Evolutionary conservation across 768 basidiomycete species (phyloP), one percentile per base, ranked within the genome.

Genomic region (Lyophyllum semitale): DNA sequence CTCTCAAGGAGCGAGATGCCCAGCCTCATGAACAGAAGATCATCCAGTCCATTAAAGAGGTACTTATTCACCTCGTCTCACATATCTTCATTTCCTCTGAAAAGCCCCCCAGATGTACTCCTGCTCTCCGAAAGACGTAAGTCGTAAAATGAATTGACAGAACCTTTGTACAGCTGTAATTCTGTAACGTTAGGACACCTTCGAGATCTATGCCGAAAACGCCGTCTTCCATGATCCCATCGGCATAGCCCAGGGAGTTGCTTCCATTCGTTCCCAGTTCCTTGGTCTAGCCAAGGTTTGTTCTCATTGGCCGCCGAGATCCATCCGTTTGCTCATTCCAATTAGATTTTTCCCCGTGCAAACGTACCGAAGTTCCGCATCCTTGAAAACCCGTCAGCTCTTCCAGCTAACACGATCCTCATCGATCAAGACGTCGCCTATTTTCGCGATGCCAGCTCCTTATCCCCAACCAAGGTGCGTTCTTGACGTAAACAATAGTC

Each of bases 351-450:
- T 58, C 70, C 73, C 4, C 71, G 71, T 4, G 76, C 75, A 12
- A 75, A 78, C 32, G 68, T 81, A 15, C 69, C 69, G 1, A 74
- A 68, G 42, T 76, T 79, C 56, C 73, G 76, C 8, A 40, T 80
- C 17, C 63, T 80, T 8, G 49, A 75, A 58, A 79, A 74, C 45
- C 78, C 79, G 2, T 49, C 69, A 2, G 69, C 65, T 8, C 59
- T 75, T 5, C 68, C 73, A 15, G 58, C 68, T 35, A 75, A 64
- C 53, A 72, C 68, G 11, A 67, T 80, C 25, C 67, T 80, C 29
- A 75, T 80, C 45, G 77, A 79, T 60, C 78, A 76, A 60, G 77
- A 81, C 51, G 77, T 81, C 4, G 65, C 73, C 0, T 80, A 80
- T 60, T 79, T 65, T 62, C 71, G 73, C 15, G 66, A 75, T 47